These are phyloP conservation scores for Solanum peruvianum DNA, from an alignment of 257 asterid species.

Conservation along the genomic window DNA sequence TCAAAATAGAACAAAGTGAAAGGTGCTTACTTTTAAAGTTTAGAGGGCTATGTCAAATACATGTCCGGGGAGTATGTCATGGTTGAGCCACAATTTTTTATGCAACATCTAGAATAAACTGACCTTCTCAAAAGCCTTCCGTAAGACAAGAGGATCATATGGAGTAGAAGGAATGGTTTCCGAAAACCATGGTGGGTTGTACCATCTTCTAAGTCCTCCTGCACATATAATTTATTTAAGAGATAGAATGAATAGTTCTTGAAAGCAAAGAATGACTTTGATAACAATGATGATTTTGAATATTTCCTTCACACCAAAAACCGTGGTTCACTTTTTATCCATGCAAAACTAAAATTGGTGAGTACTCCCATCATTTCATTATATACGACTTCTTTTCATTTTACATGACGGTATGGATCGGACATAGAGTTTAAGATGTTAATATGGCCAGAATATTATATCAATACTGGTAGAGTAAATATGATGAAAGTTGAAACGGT, in stretches of 20 bases:
- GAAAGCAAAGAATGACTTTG: neutral
- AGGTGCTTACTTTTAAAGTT: neutral
- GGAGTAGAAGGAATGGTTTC: conserved; percentile 73
- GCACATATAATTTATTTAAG: conserved; percentile 12
- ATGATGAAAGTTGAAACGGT: neutral
- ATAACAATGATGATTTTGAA: neutral
- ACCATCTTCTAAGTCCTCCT: conserved; percentile 93
- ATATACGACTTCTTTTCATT: neutral
- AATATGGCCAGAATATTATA: neutral
- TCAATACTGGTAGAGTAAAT: neutral
- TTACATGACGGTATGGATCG: neutral
- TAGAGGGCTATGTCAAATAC: neutral
- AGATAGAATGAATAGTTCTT: neutral
- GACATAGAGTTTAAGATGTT: neutral
- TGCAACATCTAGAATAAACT: conserved; percentile 6
- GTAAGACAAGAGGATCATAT: conserved; percentile 64
- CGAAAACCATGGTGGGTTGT: conserved; percentile 84
- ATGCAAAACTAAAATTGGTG: neutral
- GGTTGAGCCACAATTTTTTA: neutral
- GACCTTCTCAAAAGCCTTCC: conserved; percentile 94
- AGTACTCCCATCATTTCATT: neutral
- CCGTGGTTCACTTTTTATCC: neutral
- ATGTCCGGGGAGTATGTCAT: neutral
- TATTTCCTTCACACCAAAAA: neutral
- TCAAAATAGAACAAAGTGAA: neutral